These are phyloP conservation scores for Carex scoparia DNA, from an alignment of 176 grass and related monocot species.

Conservation along the genomic window DNA sequence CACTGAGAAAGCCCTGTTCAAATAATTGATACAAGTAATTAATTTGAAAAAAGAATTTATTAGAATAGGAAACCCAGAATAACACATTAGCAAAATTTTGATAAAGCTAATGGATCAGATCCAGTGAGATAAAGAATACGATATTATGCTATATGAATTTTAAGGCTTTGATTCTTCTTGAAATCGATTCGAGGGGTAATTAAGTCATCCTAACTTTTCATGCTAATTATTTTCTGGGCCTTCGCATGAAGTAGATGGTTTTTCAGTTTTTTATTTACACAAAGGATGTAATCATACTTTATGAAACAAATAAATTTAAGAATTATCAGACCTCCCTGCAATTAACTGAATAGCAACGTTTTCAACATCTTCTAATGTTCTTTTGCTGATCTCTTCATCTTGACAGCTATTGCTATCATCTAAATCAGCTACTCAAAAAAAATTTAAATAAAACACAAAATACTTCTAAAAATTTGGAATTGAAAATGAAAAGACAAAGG, in stretches of 20 bases:
- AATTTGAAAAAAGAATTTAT: background rate
- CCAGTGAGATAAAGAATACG: background rate
- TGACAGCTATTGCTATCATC: constrained; percentile 11
- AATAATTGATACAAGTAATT: constrained; percentile 12
- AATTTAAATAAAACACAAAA: background rate
- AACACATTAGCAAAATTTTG: background rate
- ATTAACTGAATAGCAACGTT: constrained; percentile 68
- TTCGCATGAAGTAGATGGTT: background rate
- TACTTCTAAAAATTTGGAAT: background rate
- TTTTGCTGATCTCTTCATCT: constrained; percentile 43
- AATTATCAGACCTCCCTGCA: constrained; percentile 42
- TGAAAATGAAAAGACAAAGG: background rate
- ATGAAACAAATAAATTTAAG: constrained; percentile 1
- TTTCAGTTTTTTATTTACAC: background rate
- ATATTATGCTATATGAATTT: background rate
- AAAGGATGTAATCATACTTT: background rate
- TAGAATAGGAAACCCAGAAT: background rate
- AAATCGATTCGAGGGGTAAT: background rate
- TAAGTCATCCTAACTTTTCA: background rate
- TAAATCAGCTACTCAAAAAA: constrained; percentile 2
- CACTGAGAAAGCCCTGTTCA: constrained; percentile 63
- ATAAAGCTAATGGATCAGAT: background rate
- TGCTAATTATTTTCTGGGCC: background rate
- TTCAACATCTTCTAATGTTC: constrained; percentile 35
- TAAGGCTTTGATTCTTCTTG: background rate